Evolutionary conservation across 331 rosid genomes (phyloP).

Genomic region (Pyracantha coccinea): DNA sequence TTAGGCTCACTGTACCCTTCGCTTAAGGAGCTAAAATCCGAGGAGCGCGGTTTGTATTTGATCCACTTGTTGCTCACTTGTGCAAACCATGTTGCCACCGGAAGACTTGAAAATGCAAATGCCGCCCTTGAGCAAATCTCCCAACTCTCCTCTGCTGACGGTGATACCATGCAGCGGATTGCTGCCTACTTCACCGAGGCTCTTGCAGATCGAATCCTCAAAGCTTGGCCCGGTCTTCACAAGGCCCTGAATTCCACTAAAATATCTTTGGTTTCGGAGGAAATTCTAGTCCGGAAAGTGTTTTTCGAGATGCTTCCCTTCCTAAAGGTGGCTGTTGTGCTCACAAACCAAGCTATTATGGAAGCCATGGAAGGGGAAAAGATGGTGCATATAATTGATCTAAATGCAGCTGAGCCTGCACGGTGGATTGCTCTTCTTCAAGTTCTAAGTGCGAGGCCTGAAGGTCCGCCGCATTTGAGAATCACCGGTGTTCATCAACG

Average conservation of each 20-base stretch:
- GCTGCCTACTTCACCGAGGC: constrained; percentile 74
- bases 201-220: constrained; percentile 72
- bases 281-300: constrained; percentile 54
- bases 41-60: constrained; percentile 73
- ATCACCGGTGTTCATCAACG: constrained; percentile 70
- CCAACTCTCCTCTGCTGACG: constrained; percentile 67
- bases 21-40: constrained; percentile 68
- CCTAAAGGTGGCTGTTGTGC: constrained; percentile 57
- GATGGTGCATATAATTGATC: constrained; percentile 81
- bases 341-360: constrained; percentile 68
- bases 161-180: constrained; percentile 89
- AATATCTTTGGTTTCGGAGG: constrained; percentile 47
- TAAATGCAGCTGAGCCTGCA: constrained; percentile 70
- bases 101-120: constrained; percentile 69
- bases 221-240: constrained; percentile 72
- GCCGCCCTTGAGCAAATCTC: constrained; percentile 75
- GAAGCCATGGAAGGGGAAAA: constrained; percentile 91
- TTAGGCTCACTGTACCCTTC: constrained; percentile 63
- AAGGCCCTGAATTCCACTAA: constrained; percentile 70
- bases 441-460: constrained; percentile 55
- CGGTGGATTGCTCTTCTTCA: constrained; percentile 86
- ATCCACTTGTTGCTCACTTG: constrained; percentile 73
- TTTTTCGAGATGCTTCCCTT: constrained; percentile 79
- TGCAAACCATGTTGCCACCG: constrained; percentile 71
- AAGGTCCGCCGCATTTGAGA: constrained; percentile 93